Conservation (phyloP, 257 asterid genomes). For the Pogostemon cablin region DNA sequence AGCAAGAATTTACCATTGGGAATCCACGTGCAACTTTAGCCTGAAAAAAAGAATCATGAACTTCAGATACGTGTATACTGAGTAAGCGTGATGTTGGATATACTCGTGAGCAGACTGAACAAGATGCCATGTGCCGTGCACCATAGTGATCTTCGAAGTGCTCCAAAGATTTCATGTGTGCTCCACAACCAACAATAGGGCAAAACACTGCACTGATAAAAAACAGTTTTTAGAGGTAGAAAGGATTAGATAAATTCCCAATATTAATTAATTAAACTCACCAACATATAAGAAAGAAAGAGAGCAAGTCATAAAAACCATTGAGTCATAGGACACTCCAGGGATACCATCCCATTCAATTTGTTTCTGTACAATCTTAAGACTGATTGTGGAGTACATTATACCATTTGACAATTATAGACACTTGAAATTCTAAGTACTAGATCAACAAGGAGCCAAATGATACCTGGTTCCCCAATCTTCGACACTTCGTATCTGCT, state of each 20-base stretch:
- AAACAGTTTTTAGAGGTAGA: constrained; percentile 24
- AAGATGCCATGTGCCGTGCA: constrained; percentile 89
- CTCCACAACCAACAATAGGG: constrained; percentile 90
- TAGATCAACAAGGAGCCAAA: constrained; percentile 23
- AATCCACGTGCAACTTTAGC: constrained; percentile 93
- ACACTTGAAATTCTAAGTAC: neutral
- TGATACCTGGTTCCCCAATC: constrained; percentile 63
- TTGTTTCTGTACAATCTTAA: constrained; percentile 12
- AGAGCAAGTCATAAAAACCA: neutral
- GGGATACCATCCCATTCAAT: neutral
- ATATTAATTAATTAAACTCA: neutral
- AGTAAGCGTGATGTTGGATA: constrained; percentile 91
- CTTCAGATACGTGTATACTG: constrained; percentile 91
- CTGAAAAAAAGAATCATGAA: constrained; percentile 92
- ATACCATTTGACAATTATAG: constrained; percentile 15
- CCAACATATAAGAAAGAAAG: neutral
- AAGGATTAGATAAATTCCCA: constrained; percentile 17
- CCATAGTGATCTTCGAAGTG: constrained; percentile 87
- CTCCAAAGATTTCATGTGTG: constrained; percentile 61
- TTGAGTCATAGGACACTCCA: neutral
- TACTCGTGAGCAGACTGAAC: constrained; percentile 90
- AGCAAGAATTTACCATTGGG: constrained; percentile 62
- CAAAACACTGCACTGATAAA: constrained; percentile 61
- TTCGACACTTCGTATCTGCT: constrained; percentile 51
- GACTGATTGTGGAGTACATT: neutral